Evolutionary conservation across 768 basidiomycete genomes (phyloP), one percentile per base, ranked within the genome.

Genomic region (Podaxis sp.): DNA sequence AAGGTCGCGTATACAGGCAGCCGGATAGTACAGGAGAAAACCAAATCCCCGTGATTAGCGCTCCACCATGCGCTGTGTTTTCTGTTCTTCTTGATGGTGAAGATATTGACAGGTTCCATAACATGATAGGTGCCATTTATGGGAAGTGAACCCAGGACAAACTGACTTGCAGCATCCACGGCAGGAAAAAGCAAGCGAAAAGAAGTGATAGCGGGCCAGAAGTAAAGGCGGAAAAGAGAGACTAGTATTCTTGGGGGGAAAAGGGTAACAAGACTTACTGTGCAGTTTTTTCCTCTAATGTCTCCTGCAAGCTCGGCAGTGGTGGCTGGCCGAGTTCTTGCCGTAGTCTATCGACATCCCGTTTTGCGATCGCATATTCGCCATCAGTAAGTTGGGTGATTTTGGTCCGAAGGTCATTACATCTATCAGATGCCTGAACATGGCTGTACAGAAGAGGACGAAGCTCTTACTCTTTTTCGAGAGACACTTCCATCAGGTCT

Each of bases 251-350:
- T 16, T 32, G 50, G 16, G 38, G 38, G 14, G 27, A 53, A 59
- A 23, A 32, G 47, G 60, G 36, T 50, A 60, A 47, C 38, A 54
- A 55, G 28, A 79, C 78, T 67, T 62, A 83, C 80, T 79, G 77
- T 11, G 76, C 71, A 9, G 74, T 81, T 76, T 81, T 90, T 67
- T 92, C 91, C 50, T 93, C 91, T 38, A 93, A 72, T 32, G 85
- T 90, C 35, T 76, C 75, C 65, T 93, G 90, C 48, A 93, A 66
- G 66, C 80, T 86, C 2, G 90, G 90, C 11, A 92, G 72, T 1
- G 91, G 85, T 0, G 83, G 74, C 65, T 93, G 87, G 0, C 90
- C 91, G 5, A 93, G 83, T 68, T 93, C 91, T 55, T 78, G 77
- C 42, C 91, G 83, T 48, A 93, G 76, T 55, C 81, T 75, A 68